Base-by-base conservation (phyloP, 1,139 yeast genomes). In the Citeromyces hawaiiensis region DNA sequence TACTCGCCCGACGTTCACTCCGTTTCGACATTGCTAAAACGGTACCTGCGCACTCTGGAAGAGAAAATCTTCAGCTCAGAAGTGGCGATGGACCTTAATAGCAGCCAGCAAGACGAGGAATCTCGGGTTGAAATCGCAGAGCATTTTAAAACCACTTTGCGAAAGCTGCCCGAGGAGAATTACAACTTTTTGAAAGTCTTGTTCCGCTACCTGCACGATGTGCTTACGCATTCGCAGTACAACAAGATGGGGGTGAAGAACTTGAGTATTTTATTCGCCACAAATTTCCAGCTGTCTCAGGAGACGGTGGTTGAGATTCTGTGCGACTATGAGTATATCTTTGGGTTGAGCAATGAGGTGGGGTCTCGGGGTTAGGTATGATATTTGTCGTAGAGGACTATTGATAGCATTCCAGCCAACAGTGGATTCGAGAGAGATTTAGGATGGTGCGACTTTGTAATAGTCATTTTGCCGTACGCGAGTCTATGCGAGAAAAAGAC, bases 201-300 rank as follows among this genome's bases (percentile, higher is more conserved):
- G 29, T 79, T 86, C 56, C 72, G 70, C 44, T 77, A 83, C 47
- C 61, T 91, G 53, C 63, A 69, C 34, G 70, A 74, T 47, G 83
- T 88, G 37, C 70, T 82, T 40, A 68, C 72, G 35, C 73, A 82
- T 50, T 69, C 68, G 45, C 72, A 72, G 23, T 59, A 66, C 45
- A 91, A 91, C 61, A 78, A 87, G 57, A 91, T 91, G 98, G 83
- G 80, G 45, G 52, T 56, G 13, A 49, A 52, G 39, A 58, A 60
- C 13, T 44, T 57, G 42, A 48, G 56, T 33, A 58, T 57, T 38
- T 45, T 57, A 38, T 55, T 57, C 51, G 56, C 59, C 2, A 61
- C 60, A 4, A 57, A 57, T 8, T 50, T 48, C 36, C 56, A 51
- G 38, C 56, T 59, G 18, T 56, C 56, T 9, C 54, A 55, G 40